A percentile compares a stretch with the other conserved stretches of the same genome.
Conservation (phyloP, 495 filamentous ascomycete genomes). For the Penicillium pulvis region DNA sequence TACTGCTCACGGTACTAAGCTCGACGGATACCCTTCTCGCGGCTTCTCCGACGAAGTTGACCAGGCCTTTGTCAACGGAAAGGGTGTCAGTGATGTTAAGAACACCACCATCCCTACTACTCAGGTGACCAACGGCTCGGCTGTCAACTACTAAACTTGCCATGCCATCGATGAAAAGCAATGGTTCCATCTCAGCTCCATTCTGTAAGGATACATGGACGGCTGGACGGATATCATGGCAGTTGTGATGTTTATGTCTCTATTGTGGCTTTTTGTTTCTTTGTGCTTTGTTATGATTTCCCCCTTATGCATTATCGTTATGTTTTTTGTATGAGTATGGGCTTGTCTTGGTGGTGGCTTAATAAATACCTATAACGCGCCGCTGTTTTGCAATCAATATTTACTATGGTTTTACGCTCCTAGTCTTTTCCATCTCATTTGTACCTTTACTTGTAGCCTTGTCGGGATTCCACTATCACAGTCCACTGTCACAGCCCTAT, state of each 20-base stretch:
- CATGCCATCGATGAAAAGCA: background rate
- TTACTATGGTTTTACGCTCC: background rate
- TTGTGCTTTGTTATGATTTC: constrained; percentile 29
- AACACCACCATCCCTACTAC: constrained; percentile 13
- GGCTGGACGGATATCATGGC: constrained; percentile 1
- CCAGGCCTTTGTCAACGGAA: constrained; percentile 49
- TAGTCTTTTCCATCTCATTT: background rate
- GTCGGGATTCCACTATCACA: too few species aligned
- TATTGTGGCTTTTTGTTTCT: constrained; percentile 9
- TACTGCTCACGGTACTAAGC: constrained; percentile 22
- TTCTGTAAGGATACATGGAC: background rate
- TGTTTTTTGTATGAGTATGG: constrained; percentile 28
- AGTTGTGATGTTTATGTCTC: constrained; percentile 10
- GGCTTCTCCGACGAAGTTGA: constrained; percentile 59
- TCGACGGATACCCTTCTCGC: constrained; percentile 28
- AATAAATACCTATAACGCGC: constrained; percentile 30
- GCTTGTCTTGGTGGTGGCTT: constrained; percentile 26
- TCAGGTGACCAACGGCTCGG: constrained; percentile 13
- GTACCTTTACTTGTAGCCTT: background rate
- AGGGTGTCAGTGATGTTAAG: constrained; percentile 24
- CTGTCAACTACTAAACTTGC: background rate
- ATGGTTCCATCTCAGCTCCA: background rate
- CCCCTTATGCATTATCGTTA: constrained; percentile 20
- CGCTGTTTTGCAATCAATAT: constrained; percentile 15
- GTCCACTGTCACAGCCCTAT: too few species aligned